Conservation (phyloP, 1,284 basidiomycete genomes). For the Puccinia coronata region DNA sequence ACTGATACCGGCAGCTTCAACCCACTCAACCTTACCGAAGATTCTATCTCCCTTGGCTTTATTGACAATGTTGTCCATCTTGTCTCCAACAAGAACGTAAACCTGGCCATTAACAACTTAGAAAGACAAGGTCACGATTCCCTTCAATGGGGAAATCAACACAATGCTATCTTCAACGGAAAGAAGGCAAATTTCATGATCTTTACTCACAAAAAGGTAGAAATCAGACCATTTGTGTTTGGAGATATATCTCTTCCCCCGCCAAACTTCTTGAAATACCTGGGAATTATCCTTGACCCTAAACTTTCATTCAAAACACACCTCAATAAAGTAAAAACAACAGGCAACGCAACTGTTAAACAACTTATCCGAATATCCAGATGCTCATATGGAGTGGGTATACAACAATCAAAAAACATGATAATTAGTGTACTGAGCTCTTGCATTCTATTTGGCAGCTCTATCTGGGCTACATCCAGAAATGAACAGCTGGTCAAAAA, state of each 20-base stretch:
- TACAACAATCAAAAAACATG: not conserved
- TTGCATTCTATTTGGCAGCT: not conserved
- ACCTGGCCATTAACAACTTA: not conserved
- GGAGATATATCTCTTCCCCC: not conserved
- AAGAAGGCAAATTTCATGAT: constrained; percentile 14
- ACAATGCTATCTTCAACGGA: constrained; percentile 20
- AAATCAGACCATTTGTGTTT: not conserved
- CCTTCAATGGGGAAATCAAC: not conserved
- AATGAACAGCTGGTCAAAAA: not conserved
- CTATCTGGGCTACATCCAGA: not conserved
- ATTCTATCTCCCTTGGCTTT: constrained; percentile 5
- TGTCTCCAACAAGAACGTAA: not conserved
- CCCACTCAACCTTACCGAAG: not conserved
- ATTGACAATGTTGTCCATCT: constrained; percentile 26
- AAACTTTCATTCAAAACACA: not conserved
- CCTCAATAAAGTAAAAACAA: not conserved
- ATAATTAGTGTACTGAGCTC: not conserved
- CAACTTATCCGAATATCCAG: not conserved
- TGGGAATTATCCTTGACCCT: not conserved
- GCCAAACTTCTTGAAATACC: not conserved
- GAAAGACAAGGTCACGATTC: not conserved
- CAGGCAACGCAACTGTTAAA: not conserved
- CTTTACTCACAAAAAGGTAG: not conserved
- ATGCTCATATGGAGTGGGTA: not conserved
- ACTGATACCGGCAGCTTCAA: too few relatives aligned